A percentile compares a stretch with the other conserved stretches of the same genome.
Evolutionary conservation across 805 yeast species (phyloP).

Genomic region (Wickerhamiella azyma): DNA sequence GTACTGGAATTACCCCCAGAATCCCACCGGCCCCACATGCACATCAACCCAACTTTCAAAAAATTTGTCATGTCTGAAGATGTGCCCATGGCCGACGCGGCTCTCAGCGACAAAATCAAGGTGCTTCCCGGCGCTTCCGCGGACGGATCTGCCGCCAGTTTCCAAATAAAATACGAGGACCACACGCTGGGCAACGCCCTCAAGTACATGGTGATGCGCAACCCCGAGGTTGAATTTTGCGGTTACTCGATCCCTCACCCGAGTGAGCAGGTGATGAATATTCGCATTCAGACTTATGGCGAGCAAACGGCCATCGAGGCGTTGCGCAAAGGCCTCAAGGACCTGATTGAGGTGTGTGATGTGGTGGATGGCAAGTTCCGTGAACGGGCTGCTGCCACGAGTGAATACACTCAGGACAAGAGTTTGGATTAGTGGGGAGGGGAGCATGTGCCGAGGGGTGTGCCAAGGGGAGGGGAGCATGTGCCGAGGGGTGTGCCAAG

Average conservation of each 20-base stretch:
- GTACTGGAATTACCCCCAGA: too few relatives aligned
- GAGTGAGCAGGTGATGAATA: constrained; percentile 74
- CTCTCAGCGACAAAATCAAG: constrained; percentile 15
- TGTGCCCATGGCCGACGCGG: constrained; percentile 2
- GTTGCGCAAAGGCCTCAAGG: constrained; percentile 78
- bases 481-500: too few relatives aligned
- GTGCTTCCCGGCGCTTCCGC: constrained; percentile 54
- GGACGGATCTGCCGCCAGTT: constrained; percentile 90
- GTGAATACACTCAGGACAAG: constrained; percentile 24
- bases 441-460: too few relatives aligned
- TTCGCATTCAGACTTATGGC: constrained; percentile 90
- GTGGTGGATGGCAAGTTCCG: constrained; percentile 70
- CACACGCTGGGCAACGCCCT: constrained; percentile 93
- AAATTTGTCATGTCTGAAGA: constrained; percentile 7
- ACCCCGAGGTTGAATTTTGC: constrained; percentile 95
- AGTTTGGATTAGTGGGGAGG: neutral
- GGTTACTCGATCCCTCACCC: constrained; percentile 99
- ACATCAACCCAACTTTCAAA: neutral
- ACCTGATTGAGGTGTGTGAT: constrained; percentile 67
- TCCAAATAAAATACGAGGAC: constrained; percentile 86
- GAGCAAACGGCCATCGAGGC: constrained; percentile 81
- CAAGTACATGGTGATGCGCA: constrained; percentile 89
- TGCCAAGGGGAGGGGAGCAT: too few relatives aligned
- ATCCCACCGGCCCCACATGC: neutral
- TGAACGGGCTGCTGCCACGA: constrained; percentile 38